Conservation (phyloP, 2,329 filamentous ascomycete genomes). For the Talaromyces sp. region DNA sequence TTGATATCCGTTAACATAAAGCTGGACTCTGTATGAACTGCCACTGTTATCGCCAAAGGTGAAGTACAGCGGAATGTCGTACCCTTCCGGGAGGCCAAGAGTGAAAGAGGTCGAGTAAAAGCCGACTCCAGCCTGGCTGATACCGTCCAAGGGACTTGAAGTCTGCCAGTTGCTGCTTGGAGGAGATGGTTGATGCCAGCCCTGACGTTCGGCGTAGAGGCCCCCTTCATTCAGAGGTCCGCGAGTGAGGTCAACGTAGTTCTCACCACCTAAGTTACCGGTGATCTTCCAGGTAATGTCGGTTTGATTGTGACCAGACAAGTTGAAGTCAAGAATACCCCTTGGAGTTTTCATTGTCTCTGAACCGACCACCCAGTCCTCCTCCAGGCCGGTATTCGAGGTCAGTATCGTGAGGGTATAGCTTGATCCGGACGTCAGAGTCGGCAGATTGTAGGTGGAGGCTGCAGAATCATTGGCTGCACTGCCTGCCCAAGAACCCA, state of each 20-base stretch:
- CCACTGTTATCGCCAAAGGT: conserved; percentile 52
- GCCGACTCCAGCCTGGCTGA: conserved; percentile 48
- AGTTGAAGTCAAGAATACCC: conserved; percentile 49
- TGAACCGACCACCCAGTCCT: conserved; percentile 59
- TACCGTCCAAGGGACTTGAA: conserved; percentile 36
- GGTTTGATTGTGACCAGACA: conserved; percentile 37
- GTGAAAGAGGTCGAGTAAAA: conserved; percentile 54
- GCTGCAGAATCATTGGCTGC: conserved; percentile 51
- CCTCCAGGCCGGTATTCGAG: conserved; percentile 70
- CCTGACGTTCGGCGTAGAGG: conserved; percentile 54
- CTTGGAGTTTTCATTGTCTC: conserved; percentile 60
- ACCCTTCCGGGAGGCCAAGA: conserved; percentile 51
- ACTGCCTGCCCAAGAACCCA: conserved; percentile 63
- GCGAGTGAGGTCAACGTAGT: conserved; percentile 50
- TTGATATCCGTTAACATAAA: conserved; percentile 75
- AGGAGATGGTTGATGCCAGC: conserved; percentile 51
- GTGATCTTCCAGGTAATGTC: conserved; percentile 55
- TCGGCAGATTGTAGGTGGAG: conserved; percentile 56
- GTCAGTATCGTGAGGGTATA: conserved; percentile 68
- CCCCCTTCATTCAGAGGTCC: conserved; percentile 59
- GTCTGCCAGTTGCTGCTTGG: conserved; percentile 37
- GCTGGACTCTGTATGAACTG: conserved; percentile 57
- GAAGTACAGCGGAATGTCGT: conserved; percentile 56
- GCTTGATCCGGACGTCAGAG: conserved; percentile 48
- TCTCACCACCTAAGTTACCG: conserved; percentile 56